Base-by-base conservation (phyloP, 768 basidiomycete genomes). In the Pleurotus ostreatus region DNA sequence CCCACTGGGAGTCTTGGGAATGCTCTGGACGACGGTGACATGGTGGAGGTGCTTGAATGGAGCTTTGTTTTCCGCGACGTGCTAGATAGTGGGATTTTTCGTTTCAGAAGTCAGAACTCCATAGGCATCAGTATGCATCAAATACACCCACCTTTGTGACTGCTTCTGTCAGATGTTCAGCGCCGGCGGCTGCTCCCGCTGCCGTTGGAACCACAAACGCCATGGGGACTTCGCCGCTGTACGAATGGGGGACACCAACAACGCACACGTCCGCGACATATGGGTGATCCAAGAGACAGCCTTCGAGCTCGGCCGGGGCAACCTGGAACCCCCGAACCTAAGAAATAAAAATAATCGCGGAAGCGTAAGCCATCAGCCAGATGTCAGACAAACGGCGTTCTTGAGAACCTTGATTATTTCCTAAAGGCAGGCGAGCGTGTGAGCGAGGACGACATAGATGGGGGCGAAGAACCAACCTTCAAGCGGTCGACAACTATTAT, bases 1-100 rank as follows among this genome's bases (percentile, higher is more conserved):
- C 26, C 86, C 86, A 59, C 80, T 84, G 6, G 85, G 83, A 54
- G 82, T 86, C 61, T 78, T 85, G 0, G 85, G 85, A 34, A 88
- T 82, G 11, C 61, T 63, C 41, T 77, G 66, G 4, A 82, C 65
- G 55, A 86, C 78, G 11, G 88, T 79, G 0, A 84, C 84, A 2
- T 81, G 84, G 0, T 74, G 72, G 37, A 87, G 69, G 53, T 74
- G 79, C 63, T 88, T 88, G 64, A 86, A 86, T 11, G 69, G 65
- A 12, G 76, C 71, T 61, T 84, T 85, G 58, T 77, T 78, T 49
- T 74, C 71, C 3, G 80, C 78, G 39, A 84, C 82, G 55, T 79
- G 75, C 83, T 84, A 39, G 11, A 56, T 12, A 13, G 37, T 13
- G 30, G 12, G 52, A 41, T 37, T 44, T 20, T 46, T n/a, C 13